These are phyloP conservation scores for Platanus orientalis DNA, from an alignment of 164 flowering plant genomes.

Conservation along the genomic window DNA sequence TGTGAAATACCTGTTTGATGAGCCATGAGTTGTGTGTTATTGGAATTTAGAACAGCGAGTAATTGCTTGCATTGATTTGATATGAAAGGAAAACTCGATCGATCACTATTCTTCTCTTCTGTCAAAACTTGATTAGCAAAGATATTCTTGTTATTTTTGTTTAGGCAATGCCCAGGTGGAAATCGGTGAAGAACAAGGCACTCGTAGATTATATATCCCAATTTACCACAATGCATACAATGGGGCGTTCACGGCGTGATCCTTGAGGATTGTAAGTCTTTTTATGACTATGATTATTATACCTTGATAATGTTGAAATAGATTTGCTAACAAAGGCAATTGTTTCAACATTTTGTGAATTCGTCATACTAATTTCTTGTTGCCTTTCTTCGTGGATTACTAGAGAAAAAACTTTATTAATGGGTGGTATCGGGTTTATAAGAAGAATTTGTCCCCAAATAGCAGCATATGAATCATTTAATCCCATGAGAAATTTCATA, in stretches of 20 bases:
- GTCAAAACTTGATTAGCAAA: background rate
- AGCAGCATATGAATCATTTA: background rate
- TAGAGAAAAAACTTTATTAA: background rate
- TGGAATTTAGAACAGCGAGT: background rate
- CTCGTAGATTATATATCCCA: no score
- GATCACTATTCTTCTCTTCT: no score
- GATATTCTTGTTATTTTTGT: background rate
- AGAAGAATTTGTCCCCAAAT: background rate
- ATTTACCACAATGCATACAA: background rate
- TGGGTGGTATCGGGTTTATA: background rate
- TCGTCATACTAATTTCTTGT: no score
- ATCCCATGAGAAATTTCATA: background rate
- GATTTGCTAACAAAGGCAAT: no score
- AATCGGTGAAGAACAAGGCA: background rate
- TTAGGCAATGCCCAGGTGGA: background rate
- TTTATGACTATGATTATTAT: background rate
- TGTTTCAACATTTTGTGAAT: no score
- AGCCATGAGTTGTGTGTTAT: no score
- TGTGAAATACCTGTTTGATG: no score
- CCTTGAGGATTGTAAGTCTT: background rate
- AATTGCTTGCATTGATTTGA: background rate
- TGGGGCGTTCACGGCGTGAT: no score
- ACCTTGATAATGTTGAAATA: no score
- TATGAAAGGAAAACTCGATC: no score
- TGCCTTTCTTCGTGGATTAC: background rate